Percentiles rank a stretch among this genome's conserved stretches.
Evolutionary conservation across 495 filamentous ascomycete genomes (phyloP).

Genomic region (Penicillium maclennaniae): DNA sequence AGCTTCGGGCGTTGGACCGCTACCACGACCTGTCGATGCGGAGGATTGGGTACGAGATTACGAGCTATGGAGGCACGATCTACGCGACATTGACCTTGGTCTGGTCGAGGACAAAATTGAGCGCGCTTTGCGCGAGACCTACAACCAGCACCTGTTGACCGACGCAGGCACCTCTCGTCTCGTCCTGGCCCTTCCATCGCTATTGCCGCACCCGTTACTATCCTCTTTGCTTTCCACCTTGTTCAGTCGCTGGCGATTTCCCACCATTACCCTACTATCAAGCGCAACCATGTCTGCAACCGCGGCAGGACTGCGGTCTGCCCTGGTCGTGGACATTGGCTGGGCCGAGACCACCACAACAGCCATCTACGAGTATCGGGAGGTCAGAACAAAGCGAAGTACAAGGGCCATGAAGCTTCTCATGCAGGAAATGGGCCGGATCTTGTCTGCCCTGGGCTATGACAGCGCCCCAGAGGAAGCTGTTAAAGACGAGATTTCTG

Average conservation of each 20-base stretch:
- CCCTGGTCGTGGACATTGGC: slow-evolving; percentile 81
- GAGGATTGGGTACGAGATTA: slow-evolving; percentile 63
- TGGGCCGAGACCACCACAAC: slow-evolving; percentile 86
- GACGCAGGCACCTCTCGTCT: slow-evolving; percentile 72
- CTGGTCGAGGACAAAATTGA: slow-evolving; percentile 87
- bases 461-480: slow-evolving; percentile 11
- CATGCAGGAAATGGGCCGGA: slow-evolving; percentile 60
- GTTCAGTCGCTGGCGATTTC: slow-evolving; percentile 75
- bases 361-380: slow-evolving; percentile 82
- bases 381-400: slow-evolving; percentile 62
- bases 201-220: slow-evolving; percentile 73
- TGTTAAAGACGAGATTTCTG: slow-evolving; percentile 27
- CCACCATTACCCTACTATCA: slow-evolving; percentile 76
- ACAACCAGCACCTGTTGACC: slow-evolving; percentile 74
- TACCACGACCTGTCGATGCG: slow-evolving; percentile 39
- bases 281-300: slow-evolving; percentile 67
- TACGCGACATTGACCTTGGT: slow-evolving; percentile 67
- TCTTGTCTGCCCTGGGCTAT: slow-evolving; percentile 48
- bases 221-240: slow-evolving; percentile 68
- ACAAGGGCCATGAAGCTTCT: slow-evolving; percentile 70
- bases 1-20: slow-evolving; percentile 14
- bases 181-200: slow-evolving; percentile 71
- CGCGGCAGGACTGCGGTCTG: slow-evolving; percentile 75
- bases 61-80: slow-evolving; percentile 79
- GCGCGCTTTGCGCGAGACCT: slow-evolving; percentile 75